Base-by-base conservation (phyloP, 2,329 filamentous ascomycete genomes). In the Alternaria sp. region DNA sequence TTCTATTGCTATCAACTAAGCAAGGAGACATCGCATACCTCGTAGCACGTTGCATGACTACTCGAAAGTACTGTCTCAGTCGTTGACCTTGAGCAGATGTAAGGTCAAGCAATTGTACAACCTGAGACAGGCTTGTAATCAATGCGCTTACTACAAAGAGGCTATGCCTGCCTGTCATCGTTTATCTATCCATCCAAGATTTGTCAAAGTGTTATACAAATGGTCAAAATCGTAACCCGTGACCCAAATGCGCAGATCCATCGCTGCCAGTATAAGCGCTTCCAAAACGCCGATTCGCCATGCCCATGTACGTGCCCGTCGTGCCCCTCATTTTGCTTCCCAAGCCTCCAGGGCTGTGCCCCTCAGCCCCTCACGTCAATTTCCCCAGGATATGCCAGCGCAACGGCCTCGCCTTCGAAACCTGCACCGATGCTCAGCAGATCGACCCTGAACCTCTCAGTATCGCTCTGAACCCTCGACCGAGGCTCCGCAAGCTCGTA, bases 341-440 rank as follows among this genome's bases (percentile, higher is more conserved):
- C 21, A 15, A 15, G 25, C 54, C 26, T 60, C 33, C 20, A 41
- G 37, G 2, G 37, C 37, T 44, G 14, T 43, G 26, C 33, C 25
- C 28, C 41, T 66, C 46, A 66, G 15, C 51, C 63, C 43, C 63
- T 18, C 12, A 66, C 20, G 33, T 68, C 65, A 3, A 68, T 46
- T 30, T 68, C 64, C 5, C 20, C 9, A 6, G 53, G 47, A 25
- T 66, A 66, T 26, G 28, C 28, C 18, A 33, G 30, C 28, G 11
- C 49, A 12, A 30, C 11, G 20, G 33, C 55, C 47, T 58, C 61
- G 15, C 15, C 56, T 6, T 61, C 56, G 14, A 66, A 62, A 8
- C 33, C 33, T 37, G 51, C 50, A 21, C 66, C 64, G 4, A 63
- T 26, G 20, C 41, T 30, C 26, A 60, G 15, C 5, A 67, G 18